Evolutionary conservation across 352 stramenopile species (phyloP), one percentile per base, ranked within the genome.

Genomic region (Thalassiosira gravida): DNA sequence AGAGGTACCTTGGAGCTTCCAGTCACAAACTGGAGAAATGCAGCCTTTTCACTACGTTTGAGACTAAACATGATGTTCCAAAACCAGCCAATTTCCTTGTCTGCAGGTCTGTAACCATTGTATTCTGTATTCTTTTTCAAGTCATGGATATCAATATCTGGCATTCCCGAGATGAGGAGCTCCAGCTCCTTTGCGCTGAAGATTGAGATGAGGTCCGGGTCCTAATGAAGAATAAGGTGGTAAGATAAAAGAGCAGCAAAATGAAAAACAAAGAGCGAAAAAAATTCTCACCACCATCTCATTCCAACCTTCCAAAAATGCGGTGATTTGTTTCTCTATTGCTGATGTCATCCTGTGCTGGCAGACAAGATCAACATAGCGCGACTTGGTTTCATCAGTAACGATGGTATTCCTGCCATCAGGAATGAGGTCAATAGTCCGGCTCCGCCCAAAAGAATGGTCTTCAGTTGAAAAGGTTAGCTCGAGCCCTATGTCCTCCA

Each of bases 291-390:
- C 97, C 24, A 99, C 96, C 46, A 99, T 94, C 24, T 98, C 97
- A 76, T 98, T 97, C 57, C 98, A 97, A 20, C 97, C 97, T 83
- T 98, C 92, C 30, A 98, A 90, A 69, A 98, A 94, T 29, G 96
- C 96, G 47, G 96, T 97, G 59, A 86, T 82, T 49, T 77, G 98
- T 79, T 96, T 95, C 13, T 95, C 93, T 72, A 99, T 99, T 22
- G 96, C 95, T 22, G 96, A 98, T 32, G 97, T 98, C 97, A 99
- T 99, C n/a, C 97, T 93, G 87, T 99, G 96, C 80, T 99, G 95
- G 55, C 96, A 98, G 66, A 99, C 96, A 72, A 98, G 84, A 61
- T 96, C 95, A 3, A 99, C 96, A 83, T 98, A 99, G 80, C 98
- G 92, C 66, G 93, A 90, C 88, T 99, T 99, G 89, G 97, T 98